Base-by-base conservation (phyloP, 768 basidiomycete species). In the Boletus subcaerulescens region DNA sequence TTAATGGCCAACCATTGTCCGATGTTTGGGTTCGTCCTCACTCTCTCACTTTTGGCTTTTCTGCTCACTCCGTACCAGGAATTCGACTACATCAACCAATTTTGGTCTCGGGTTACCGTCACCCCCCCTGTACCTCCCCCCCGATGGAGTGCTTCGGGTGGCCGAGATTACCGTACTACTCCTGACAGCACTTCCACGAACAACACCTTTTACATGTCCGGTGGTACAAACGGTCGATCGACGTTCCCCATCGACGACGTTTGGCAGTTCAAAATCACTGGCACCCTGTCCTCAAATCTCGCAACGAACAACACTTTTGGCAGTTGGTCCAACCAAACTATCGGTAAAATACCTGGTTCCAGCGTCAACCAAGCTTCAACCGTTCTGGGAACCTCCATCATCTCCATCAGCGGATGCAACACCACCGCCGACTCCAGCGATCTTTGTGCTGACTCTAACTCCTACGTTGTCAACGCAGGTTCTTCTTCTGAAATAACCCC, bases 91-190 rank as follows among this genome's bases (percentile, higher is more conserved):
- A 79, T 67, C 53, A 85, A 84, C 61, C 76, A 89, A 53, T 92
- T 92, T 65, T 93, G 91, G 91, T 77, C 85, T 0, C 60, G 80
- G 62, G 81, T 91, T 33, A 59, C 57, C 17, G 60, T 87, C 5
- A 74, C 81, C 12, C 65, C 79, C 18, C 77, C 76, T 24, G 74
- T 77, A 6, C 90, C 90, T 33, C 74, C 83, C 24, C 66, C 85
- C 48, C 78, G 87, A 20, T 91, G 82, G 80, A 84, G 84, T 41
- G 84, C 89, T 2, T 80, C 81, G 17, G 91, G 91, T 45, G 91
- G 91, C 1, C 85, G 83, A 39, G 91, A 93, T 61, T 71, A 74
- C 41, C 77, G 81, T n/a, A 74, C 74, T 4, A 2, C 41, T 5
- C 43, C 65, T 2, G 58, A 73, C 50, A 50, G 17, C 22, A 6